A percentile compares a stretch with the other conserved stretches of the same genome.
phyloP scores from a whole-genome alignment of 306 rosid species.

The Quercus agrifolia region DNA sequence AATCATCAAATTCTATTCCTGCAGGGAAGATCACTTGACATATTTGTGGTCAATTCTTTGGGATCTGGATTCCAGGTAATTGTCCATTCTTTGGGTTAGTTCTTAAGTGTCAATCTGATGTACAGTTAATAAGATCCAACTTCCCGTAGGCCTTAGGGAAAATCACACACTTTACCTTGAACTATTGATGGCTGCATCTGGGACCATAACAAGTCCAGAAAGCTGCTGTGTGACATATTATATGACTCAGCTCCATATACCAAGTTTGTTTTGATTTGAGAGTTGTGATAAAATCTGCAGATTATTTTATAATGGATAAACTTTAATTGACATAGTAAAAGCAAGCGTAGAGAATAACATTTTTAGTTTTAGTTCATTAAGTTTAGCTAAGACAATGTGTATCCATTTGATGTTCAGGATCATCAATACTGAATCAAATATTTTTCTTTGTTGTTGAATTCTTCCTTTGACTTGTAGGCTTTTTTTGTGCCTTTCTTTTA shows the following conservation, averaged over 20 bases:
- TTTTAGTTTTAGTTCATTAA: conserved; percentile 3
- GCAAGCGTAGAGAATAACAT: neutral
- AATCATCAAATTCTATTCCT: conserved; percentile 24
- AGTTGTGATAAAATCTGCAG: neutral
- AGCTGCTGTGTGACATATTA: neutral
- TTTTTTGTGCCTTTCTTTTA: conserved; percentile 68
- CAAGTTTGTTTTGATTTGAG: neutral
- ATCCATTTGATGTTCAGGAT: conserved; percentile 13
- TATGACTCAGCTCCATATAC: neutral
- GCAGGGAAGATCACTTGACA: conserved; percentile 87
- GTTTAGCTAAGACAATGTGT: conserved; percentile 3
- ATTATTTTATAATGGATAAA: neutral
- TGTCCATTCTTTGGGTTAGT: neutral
- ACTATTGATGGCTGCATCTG: neutral
- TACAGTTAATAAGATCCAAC: neutral
- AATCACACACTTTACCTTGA: neutral
- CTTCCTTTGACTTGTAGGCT: conserved; percentile 46
- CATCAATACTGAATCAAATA: neutral
- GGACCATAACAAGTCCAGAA: neutral
- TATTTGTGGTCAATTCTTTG: conserved; percentile 94
- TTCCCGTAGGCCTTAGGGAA: neutral
- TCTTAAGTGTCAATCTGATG: neutral
- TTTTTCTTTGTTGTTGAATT: conserved; percentile 8
- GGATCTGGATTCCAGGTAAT: conserved; percentile 91
- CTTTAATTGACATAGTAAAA: neutral